phyloP scores from a whole-genome alignment of 2,329 filamentous ascomycete genomes.

The Aspergillus uvarum region DNA sequence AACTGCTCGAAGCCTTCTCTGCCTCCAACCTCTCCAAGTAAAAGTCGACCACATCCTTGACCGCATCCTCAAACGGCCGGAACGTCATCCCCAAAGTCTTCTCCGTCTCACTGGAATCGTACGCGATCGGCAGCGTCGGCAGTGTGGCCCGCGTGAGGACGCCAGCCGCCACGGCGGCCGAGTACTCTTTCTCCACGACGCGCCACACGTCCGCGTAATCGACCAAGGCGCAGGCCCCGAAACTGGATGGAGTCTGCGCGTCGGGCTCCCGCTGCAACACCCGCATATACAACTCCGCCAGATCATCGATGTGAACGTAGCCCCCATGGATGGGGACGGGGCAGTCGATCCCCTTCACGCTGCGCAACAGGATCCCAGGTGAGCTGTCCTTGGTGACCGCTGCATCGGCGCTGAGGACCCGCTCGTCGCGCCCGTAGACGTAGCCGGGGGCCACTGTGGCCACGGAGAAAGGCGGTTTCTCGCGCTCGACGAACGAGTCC shows the following conservation, averaged over 20 bases:
- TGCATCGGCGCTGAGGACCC: neutral
- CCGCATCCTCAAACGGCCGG: neutral
- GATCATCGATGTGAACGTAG: constrained; percentile 13
- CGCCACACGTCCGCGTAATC: neutral
- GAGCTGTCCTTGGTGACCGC: neutral
- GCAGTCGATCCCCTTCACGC: neutral
- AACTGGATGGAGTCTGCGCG: neutral
- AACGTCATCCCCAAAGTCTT: neutral
- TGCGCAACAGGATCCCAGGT: neutral
- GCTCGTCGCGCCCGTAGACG: neutral
- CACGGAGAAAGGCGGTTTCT: neutral
- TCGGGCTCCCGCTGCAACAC: neutral
- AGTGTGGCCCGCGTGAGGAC: neutral
- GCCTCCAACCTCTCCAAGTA: neutral
- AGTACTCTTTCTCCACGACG: neutral
- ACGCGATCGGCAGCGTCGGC: neutral
- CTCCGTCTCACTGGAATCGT: neutral
- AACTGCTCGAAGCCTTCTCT: neutral
- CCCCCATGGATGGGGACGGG: constrained; percentile 9
- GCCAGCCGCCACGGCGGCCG: neutral
- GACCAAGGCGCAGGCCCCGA: neutral
- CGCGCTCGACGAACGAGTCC: neutral
- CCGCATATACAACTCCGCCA: constrained; percentile 7
- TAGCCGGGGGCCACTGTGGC: neutral
- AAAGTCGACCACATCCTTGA: neutral